These are phyloP conservation scores for Vitis cinerea DNA, from an alignment of 164 flowering plant genomes.

Conservation along the genomic window DNA sequence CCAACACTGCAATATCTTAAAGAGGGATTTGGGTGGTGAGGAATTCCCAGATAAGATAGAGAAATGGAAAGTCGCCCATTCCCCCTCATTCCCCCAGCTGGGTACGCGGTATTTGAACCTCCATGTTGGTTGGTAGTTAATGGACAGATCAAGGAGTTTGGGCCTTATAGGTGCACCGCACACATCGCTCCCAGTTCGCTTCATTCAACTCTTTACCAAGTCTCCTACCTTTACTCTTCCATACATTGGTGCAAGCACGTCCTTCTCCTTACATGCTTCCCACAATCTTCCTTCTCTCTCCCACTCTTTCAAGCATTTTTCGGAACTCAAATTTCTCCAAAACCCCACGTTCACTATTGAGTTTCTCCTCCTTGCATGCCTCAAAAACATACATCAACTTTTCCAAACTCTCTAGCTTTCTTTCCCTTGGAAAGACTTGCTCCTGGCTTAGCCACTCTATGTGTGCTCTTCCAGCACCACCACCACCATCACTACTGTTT, in stretches of 20 bases:
- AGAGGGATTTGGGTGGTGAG: too few species aligned
- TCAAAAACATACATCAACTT: neutral
- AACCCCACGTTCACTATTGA: neutral
- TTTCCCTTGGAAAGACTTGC: neutral
- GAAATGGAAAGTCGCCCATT: too few species aligned
- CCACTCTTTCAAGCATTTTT: neutral
- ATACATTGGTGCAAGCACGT: neutral
- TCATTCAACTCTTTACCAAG: neutral
- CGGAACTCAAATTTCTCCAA: constrained; percentile 4
- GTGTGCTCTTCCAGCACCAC: neutral
- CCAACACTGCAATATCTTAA: too few species aligned
- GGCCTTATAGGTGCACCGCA: too few species aligned
- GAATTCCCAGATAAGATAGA: too few species aligned
- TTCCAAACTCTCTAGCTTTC: neutral
- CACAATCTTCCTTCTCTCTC: constrained; percentile 16
- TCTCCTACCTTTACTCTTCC: neutral
- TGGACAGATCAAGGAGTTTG: too few species aligned
- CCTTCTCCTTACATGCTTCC: constrained; percentile 16
- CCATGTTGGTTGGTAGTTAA: too few species aligned
- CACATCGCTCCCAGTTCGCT: neutral
- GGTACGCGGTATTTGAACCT: too few species aligned
- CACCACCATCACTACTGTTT: neutral
- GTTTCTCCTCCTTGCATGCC: neutral
- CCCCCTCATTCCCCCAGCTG: too few species aligned
- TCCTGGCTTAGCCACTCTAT: neutral